phyloP scores from a whole-genome alignment of 768 basidiomycete species.

The Trametes cingulata region DNA sequence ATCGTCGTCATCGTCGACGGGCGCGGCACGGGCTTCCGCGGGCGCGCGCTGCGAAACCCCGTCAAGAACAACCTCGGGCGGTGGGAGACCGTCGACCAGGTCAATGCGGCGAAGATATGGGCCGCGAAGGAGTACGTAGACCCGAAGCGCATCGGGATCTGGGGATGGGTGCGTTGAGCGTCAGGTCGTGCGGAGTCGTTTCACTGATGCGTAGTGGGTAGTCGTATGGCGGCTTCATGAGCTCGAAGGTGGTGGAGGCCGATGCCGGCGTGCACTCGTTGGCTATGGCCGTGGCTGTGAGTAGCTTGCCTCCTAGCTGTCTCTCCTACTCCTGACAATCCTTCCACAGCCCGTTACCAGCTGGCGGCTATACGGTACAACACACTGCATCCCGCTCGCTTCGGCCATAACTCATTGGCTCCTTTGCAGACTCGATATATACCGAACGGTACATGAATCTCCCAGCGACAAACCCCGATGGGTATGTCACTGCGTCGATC shows the following conservation, averaged over 20 bases:
- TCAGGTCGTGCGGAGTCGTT: neutral
- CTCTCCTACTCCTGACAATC: conserved; percentile 9
- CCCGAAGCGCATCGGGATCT: conserved; percentile 84
- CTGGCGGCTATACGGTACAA: conserved; percentile 82
- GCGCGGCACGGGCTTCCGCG: conserved; percentile 91
- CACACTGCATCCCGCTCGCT: no score
- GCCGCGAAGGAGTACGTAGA: conserved; percentile 88
- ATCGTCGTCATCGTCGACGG: conserved; percentile 90
- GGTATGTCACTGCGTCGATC: conserved; percentile 90
- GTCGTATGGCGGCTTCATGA: conserved; percentile 98
- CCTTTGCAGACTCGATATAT: conserved; percentile 79
- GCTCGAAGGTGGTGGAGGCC: conserved; percentile 88
- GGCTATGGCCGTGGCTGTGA: conserved; percentile 87
- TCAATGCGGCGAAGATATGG: conserved; percentile 88
- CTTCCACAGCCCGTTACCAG: conserved; percentile 75
- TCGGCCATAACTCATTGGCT: neutral
- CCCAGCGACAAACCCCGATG: conserved; percentile 73
- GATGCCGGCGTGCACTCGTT: conserved; percentile 87
- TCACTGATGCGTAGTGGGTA: conserved; percentile 33
- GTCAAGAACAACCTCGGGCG: conserved; percentile 89
- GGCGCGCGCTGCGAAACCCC: conserved; percentile 78
- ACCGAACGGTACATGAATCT: conserved; percentile 97
- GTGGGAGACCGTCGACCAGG: conserved; percentile 88
- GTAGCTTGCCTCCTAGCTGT: conserved; percentile 31
- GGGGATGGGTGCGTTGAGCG: conserved; percentile 86